These are phyloP conservation scores for Amborella trichopoda DNA, from an alignment of 164 flowering plant species.

Conservation along the genomic window DNA sequence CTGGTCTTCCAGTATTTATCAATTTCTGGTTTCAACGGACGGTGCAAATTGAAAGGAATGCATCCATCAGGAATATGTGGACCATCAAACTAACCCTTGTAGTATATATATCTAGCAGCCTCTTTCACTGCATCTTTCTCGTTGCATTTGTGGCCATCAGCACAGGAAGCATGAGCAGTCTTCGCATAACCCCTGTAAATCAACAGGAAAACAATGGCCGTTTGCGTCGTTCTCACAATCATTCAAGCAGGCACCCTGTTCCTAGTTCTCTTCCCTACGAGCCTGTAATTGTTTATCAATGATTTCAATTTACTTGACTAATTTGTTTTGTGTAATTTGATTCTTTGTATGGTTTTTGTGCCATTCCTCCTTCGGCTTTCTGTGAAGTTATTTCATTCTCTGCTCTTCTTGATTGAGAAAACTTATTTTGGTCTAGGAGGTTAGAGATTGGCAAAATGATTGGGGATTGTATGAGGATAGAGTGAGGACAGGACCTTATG, in stretches of 20 bases:
- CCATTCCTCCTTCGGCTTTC: neutral
- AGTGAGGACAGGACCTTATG: slow-evolving; percentile 12
- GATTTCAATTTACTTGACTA: neutral
- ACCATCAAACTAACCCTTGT: too few relatives aligned
- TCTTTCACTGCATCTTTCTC: too few relatives aligned
- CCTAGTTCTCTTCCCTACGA: neutral
- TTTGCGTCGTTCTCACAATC: too few relatives aligned
- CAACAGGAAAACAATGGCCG: too few relatives aligned
- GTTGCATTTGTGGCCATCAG: too few relatives aligned
- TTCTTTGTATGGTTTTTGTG: neutral
- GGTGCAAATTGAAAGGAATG: neutral
- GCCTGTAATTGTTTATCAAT: neutral
- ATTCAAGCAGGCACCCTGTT: too few relatives aligned
- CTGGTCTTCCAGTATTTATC: neutral
- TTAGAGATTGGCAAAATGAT: slow-evolving; percentile 3
- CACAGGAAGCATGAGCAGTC: too few relatives aligned
- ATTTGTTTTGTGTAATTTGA: neutral
- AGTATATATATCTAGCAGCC: too few relatives aligned
- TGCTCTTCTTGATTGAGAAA: too few relatives aligned
- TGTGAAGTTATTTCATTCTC: too few relatives aligned
- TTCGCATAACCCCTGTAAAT: too few relatives aligned
- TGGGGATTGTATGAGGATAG: slow-evolving; percentile 12
- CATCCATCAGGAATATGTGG: neutral
- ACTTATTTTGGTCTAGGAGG: too few relatives aligned
- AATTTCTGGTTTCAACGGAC: neutral